Evolutionary conservation across 2,329 filamentous ascomycete species (phyloP).

Genomic region (Pseudofabraea citricarpa): DNA sequence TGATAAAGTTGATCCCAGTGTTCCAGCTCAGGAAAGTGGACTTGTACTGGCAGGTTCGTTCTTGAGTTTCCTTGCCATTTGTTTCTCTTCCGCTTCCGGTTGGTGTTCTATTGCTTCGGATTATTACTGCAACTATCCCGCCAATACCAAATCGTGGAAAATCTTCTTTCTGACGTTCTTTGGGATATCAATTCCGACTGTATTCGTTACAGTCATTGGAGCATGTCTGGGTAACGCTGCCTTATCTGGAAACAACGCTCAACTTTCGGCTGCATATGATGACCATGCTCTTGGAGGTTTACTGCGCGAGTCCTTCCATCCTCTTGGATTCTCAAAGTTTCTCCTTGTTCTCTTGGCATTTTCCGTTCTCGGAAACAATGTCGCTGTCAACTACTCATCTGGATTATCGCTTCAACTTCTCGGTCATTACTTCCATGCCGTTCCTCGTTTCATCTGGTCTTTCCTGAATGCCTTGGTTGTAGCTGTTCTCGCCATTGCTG

Average conservation of each 20-base stretch:
- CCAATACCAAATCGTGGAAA: conserved; percentile 26
- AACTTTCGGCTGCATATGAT: conserved; percentile 34
- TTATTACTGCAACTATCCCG: conserved; percentile 28
- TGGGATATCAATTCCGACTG: conserved; percentile 23
- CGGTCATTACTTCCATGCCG: conserved; percentile 25
- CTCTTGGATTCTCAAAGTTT: conserved; percentile 42
- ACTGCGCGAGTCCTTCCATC: conserved; percentile 39
- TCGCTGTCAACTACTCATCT: conserved; percentile 26
- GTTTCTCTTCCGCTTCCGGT: conserved; percentile 23
- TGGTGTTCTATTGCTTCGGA: conserved; percentile 27
- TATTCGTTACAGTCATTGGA: conserved; percentile 40
- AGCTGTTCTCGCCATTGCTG: conserved; percentile 23
- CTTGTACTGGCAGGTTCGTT: conserved; percentile 28
- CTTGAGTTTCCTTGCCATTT: conserved; percentile 22
- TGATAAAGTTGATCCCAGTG: conserved; percentile 34
- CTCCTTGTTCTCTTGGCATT: conserved; percentile 30
- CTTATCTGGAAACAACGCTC: conserved; percentile 30
- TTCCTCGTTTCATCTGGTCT: conserved; percentile 29
- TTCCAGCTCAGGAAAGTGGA: conserved; percentile 27
- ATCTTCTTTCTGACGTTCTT: conserved; percentile 22
- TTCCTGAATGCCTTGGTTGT: conserved; percentile 23
- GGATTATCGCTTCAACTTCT: conserved; percentile 25
- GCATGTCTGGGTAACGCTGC: conserved; percentile 35
- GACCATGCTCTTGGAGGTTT: conserved; percentile 41
- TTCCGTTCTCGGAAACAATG: conserved; percentile 26